Base-by-base conservation (phyloP, 768 basidiomycete genomes). In the Galerina sulciceps region DNA sequence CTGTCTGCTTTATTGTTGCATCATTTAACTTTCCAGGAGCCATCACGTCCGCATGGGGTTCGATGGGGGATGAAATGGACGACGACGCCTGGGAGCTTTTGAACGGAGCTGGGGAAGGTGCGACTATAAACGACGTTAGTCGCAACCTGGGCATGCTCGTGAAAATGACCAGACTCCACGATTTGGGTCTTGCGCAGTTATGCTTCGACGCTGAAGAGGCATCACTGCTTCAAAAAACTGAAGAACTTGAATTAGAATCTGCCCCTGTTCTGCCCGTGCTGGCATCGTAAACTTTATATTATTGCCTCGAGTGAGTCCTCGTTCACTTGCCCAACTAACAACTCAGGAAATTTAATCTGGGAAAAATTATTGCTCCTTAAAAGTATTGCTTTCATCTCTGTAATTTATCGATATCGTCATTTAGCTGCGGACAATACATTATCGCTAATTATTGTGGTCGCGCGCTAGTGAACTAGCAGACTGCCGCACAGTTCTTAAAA, bases 1-100 rank as follows among this genome's bases (percentile, higher is more conserved):
- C 89, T 0, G 73, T 93, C 34, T 93, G 91, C 72, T 93, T 92
- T 69, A 80, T 91, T 22, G 73, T 90, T 40, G 89, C 90, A 6
- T 84, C 85, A 0, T 86, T 85, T 72, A 81, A 81, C 67, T 85
- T 85, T 63, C 88, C 88, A 0, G 75, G 72, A 0, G 85, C 84
- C 6, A 88, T 90, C 26, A 85, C 82, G 66, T 79, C 80, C 1
- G 81, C 86, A 0, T 92, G 89, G 89, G 91, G 91, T 0, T 77
- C 81, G 11, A 81, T 77, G 64, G 87, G 80, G 8, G 85, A 88
- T 48, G 89, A 91, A 62, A 84, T 93, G 57, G 84, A 86, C 60
- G 86, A 90, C 40, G 65, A 69, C 31, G 82, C 87, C 0, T 91
- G 90, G 90, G 78, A 74, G 10, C 67, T 84, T 31, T 76, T 93